A percentile compares a stretch with the other conserved stretches of the same genome.
phyloP scores from a whole-genome alignment of 2,329 filamentous ascomycete species.

The Aspergillus japonicus region DNA sequence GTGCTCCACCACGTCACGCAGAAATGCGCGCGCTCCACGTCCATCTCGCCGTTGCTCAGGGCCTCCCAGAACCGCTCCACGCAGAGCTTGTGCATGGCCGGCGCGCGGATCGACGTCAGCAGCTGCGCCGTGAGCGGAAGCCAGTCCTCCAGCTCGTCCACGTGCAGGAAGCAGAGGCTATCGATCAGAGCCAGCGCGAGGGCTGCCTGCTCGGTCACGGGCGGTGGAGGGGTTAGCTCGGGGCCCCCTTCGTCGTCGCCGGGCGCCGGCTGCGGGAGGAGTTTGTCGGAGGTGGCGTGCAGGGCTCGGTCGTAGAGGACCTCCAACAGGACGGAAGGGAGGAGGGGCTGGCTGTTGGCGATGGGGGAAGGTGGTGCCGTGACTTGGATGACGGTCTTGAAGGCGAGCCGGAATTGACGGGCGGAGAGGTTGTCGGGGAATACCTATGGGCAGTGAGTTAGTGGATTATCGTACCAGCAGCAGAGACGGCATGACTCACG shows the following conservation, averaged over 20 bases:
- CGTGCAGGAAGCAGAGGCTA: conserved; percentile 69
- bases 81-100: conserved; percentile 61
- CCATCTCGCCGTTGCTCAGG: conserved; percentile 78
- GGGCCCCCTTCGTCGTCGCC: conserved; percentile 29
- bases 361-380: conserved; percentile 76
- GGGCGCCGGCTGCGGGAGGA: conserved; percentile 44
- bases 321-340: conserved; percentile 79
- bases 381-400: conserved; percentile 79
- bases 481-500: conserved; percentile 29
- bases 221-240: conserved; percentile 32
- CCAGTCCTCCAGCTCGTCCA: conserved; percentile 75
- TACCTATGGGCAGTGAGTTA: conserved; percentile 43
- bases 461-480: neutral
- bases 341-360: conserved; percentile 68
- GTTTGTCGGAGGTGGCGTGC: conserved; percentile 51
- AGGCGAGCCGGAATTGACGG: conserved; percentile 83
- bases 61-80: conserved; percentile 76
- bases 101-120: conserved; percentile 63
- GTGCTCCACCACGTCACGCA: conserved; percentile 86
- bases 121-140: conserved; percentile 68
- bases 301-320: conserved; percentile 67
- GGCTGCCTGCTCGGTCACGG: conserved; percentile 71
- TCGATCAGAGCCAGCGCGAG: conserved; percentile 76
- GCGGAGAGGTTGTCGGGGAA: conserved; percentile 77
- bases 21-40: conserved; percentile 75